Evolutionary conservation across 371 early-diverging fungal species (phyloP).

Genomic region (Mucor irregularis): DNA sequence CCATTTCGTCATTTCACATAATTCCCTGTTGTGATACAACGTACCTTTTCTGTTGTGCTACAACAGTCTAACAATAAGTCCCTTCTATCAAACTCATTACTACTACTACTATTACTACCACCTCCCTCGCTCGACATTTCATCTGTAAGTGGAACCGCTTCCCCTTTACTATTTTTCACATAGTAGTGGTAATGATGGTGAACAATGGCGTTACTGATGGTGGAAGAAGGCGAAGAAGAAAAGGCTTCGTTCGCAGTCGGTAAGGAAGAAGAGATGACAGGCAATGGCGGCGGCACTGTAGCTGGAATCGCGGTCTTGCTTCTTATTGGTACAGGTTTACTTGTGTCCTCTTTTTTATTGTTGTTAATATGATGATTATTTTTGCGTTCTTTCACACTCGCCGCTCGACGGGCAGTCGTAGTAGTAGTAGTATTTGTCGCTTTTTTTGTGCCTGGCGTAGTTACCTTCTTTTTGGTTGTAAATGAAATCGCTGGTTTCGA

Average conservation of each 20-base stretch:
- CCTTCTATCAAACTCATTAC: not conserved
- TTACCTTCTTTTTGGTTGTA: conserved; percentile 1
- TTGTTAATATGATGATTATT: no score
- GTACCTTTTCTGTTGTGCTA: not conserved
- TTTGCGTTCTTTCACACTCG: not conserved
- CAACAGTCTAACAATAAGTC: not conserved
- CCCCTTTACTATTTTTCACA: conserved; percentile 17
- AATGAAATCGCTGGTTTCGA: not conserved
- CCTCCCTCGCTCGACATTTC: conserved; percentile 26
- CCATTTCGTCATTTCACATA: not conserved
- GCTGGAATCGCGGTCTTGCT: no score
- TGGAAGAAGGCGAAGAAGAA: not conserved
- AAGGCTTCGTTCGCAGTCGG: conserved; percentile 5
- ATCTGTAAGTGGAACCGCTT: not conserved
- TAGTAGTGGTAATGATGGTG: conserved; percentile 51
- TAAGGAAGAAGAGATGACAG: conserved; percentile 20
- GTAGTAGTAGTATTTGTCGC: not conserved
- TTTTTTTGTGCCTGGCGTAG: conserved; percentile 1
- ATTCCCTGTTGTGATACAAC: not conserved
- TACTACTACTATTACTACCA: not conserved
- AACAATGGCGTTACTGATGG: conserved; percentile 26
- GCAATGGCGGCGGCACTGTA: conserved; percentile 1
- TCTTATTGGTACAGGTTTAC: not conserved
- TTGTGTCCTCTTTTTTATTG: not conserved
- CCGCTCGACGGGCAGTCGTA: not conserved